A percentile compares a stretch with the other conserved stretches of the same genome.
These are phyloP conservation scores for Trematosphaeria pertusa DNA, from an alignment of 2,329 filamentous ascomycete genomes.

Conservation along the genomic window DNA sequence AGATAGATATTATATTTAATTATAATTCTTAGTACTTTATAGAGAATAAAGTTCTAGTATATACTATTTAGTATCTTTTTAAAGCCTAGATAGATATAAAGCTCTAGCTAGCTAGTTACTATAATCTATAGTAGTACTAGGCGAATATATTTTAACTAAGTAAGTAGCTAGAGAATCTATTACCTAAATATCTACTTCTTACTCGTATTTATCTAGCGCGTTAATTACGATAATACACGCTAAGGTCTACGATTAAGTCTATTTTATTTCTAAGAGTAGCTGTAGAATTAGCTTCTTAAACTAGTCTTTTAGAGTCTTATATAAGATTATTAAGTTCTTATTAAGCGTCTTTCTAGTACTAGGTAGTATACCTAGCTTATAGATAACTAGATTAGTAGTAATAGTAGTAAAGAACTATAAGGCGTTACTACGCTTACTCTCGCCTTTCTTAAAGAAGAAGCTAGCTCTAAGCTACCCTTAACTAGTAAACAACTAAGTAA, in stretches of 20 bases:
- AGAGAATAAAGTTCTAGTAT: conserved; percentile 15
- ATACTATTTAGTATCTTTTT: conserved; percentile 1
- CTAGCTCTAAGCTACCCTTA: conserved; percentile 11
- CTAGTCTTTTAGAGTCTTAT: conserved; percentile 16
- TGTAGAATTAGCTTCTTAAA: conserved; percentile 17
- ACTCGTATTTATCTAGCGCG: conserved; percentile 43
- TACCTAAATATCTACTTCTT: conserved; percentile 13
- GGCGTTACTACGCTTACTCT: conserved; percentile 10
- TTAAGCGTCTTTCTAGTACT: conserved; percentile 20
- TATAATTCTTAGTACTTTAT: conserved; percentile 11
- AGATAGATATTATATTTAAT: conserved; percentile 14
- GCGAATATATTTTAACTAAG: conserved; percentile 14
- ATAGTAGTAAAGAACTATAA: conserved; percentile 24
- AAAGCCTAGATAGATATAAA: conserved; percentile 12
- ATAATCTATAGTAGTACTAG: conserved; percentile 22
- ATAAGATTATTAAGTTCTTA: conserved; percentile 12
- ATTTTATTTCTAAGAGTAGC: conserved; percentile 7
- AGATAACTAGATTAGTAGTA: conserved; percentile 18
- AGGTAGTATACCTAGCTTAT: conserved; percentile 13
- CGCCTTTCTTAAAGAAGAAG: conserved; percentile 23
- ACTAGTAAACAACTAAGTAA: conserved; percentile 16
- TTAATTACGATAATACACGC: conserved; percentile 24
- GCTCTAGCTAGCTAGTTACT: conserved; percentile 23
- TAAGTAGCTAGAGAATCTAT: conserved; percentile 25
- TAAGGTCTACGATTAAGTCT: conserved; percentile 1